Percentiles rank a stretch among this genome's conserved stretches.
Evolutionary conservation across 495 filamentous ascomycete species (phyloP).

Genomic region (Neurospora cerealis): DNA sequence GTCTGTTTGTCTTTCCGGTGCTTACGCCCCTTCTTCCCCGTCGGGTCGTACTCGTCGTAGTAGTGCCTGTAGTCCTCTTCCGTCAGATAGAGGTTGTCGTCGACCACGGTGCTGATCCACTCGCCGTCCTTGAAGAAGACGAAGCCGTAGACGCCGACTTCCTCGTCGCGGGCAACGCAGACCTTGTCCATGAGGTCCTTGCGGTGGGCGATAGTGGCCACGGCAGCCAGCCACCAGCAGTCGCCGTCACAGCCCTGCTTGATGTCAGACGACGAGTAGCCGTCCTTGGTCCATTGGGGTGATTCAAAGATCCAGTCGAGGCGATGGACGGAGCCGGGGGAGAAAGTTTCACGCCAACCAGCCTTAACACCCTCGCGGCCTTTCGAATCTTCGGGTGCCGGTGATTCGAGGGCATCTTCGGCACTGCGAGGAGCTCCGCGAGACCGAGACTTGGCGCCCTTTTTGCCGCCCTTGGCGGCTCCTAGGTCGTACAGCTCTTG

Average conservation of each 20-base stretch:
- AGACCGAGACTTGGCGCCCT: slow-evolving; percentile 16
- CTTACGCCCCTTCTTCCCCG: slow-evolving; percentile 15
- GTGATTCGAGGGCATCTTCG: slow-evolving; percentile 3
- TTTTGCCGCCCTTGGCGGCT: not conserved
- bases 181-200: slow-evolving; percentile 55
- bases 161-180: slow-evolving; percentile 60
- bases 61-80: slow-evolving; percentile 19
- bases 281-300: slow-evolving; percentile 63
- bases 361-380: not conserved
- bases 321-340: slow-evolving; percentile 17
- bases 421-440: slow-evolving; percentile 1
- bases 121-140: slow-evolving; percentile 75
- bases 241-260: slow-evolving; percentile 43
- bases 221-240: slow-evolving; percentile 70
- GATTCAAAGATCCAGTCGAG: slow-evolving; percentile 60
- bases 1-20: slow-evolving; percentile 14
- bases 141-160: slow-evolving; percentile 72
- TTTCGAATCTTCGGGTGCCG: slow-evolving; percentile 28
- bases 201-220: slow-evolving; percentile 62
- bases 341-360: slow-evolving; percentile 6
- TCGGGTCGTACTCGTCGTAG: slow-evolving; percentile 28
- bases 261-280: slow-evolving; percentile 49
- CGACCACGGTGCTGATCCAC: slow-evolving; percentile 68
- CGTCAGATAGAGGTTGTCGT: slow-evolving; percentile 29
- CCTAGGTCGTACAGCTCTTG: not conserved